These are phyloP conservation scores for Candida sonorensis DNA, from an alignment of 805 yeast genomes.

Conservation along the genomic window DNA sequence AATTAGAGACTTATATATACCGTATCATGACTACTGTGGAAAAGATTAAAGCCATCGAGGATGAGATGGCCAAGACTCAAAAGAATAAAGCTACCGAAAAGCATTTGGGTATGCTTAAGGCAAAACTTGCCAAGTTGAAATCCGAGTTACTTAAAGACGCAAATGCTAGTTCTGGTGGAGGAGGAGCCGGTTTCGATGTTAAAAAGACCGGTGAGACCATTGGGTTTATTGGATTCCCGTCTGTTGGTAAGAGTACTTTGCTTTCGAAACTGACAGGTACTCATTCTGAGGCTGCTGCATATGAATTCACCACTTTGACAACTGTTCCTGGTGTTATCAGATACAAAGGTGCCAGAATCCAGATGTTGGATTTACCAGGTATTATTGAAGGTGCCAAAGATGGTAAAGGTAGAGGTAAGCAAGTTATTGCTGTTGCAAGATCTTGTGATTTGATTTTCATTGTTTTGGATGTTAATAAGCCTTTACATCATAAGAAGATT, in stretches of 20 bases:
- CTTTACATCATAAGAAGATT: slow-evolving; percentile 87
- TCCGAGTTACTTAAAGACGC: slow-evolving; percentile 78
- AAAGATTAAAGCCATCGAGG: slow-evolving; percentile 82
- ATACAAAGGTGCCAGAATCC: slow-evolving; percentile 95
- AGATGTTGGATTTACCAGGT: slow-evolving; percentile 90
- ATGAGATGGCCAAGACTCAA: slow-evolving; percentile 97
- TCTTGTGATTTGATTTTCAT: slow-evolving; percentile 91
- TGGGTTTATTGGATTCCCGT: slow-evolving; percentile 97
- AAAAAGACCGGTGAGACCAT: slow-evolving; percentile 98
- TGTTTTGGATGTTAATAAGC: slow-evolving; percentile 93
- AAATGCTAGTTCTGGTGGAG: slow-evolving; percentile 76
- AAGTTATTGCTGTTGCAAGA: slow-evolving; percentile 98
- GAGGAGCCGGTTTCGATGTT: slow-evolving; percentile 95
- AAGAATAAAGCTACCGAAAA: slow-evolving; percentile 96
- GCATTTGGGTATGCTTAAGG: slow-evolving; percentile 96
- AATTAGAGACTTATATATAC: too few species aligned
- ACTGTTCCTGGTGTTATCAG: slow-evolving; percentile 96
- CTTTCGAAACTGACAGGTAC: slow-evolving; percentile 89
- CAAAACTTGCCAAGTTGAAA: slow-evolving; percentile 90
- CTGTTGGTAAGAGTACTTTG: slow-evolving; percentile 86
- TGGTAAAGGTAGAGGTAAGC: slow-evolving; percentile 90
- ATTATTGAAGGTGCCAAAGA: slow-evolving; percentile 88
- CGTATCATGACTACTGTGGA: slow-evolving; percentile 59
- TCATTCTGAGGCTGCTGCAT: slow-evolving; percentile 95
- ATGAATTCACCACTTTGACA: slow-evolving; percentile 94